Base-by-base conservation (phyloP, 2,329 filamentous ascomycete species). In the Penicillium sp. region DNA sequence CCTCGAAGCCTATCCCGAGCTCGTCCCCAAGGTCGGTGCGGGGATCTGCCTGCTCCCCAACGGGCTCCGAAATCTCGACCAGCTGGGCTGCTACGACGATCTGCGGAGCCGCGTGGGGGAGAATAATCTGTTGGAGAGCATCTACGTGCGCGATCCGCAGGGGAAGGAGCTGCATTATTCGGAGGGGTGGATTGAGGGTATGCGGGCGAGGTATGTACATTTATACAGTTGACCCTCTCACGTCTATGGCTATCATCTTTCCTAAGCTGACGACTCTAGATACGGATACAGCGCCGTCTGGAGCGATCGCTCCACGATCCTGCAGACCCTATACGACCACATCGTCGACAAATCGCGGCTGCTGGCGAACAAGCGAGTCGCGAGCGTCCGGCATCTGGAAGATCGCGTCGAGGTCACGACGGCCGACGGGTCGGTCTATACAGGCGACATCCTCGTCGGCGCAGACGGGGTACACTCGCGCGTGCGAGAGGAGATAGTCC, bases 401-500 rank as follows among this genome's bases (percentile, higher is more conserved):
- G 19, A 21, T 31, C 7, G n/a, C n/a, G 17, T 47, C 19, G 17
- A 47, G n/a, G 51, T 54, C 19, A 31, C n/a, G 5, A 59, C 56
- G 5, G 19, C 11, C 23, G 49, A 46, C 3, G 56, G 56, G 0
- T 26, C 48, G 9, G 19, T 21, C 8, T 53, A 53, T 5, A 30
- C 5, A 4, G 57, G 41, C 6, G 50, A 49, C 29, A 48, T 60
- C 41, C 3, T 60, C 13, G 26, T 54, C 7, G 57, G 57, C 8
- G 50, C 57, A 17, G 57, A 60, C 26, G 57, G 50, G 7, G 31
- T 47, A 13, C 49, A 52, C n/a, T 46, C 35, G 9, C 30, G 21
- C 2, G 49, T 59, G 6, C 35, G 49, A 7, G 15, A n/a, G n/a
- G 47, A 60, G 44, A 52, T 60, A 11, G 57, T 35, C 17, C n/a